Evolutionary conservation across 345 rosid genomes (phyloP).

Genomic region (Citrus maxima): DNA sequence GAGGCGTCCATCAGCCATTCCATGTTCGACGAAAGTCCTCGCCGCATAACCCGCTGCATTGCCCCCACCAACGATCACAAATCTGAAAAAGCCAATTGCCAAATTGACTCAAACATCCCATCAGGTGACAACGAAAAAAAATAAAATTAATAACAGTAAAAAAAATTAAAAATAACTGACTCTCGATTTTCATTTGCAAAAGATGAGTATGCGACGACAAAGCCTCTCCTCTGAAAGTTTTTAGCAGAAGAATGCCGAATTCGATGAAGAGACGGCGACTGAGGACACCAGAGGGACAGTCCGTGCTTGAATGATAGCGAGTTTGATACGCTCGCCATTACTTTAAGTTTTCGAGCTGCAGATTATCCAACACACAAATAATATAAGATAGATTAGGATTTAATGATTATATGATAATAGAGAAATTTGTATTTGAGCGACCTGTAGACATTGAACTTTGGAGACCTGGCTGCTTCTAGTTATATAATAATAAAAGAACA

Average conservation of each 20-base stretch:
- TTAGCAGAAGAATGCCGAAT: conserved; percentile 22
- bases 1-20: conserved; percentile 89
- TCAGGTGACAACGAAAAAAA: neutral
- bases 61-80: conserved; percentile 92
- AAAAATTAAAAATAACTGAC: conserved; percentile 31
- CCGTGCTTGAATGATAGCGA: conserved; percentile 55
- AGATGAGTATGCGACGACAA: conserved; percentile 51
- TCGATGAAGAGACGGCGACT: conserved; percentile 46
- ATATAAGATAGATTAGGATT: conserved; percentile 22
- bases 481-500: neutral
- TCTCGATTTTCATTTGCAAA: conserved; percentile 90
- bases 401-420: conserved; percentile 8
- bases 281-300: conserved; percentile 52
- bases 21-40: conserved; percentile 85
- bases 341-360: conserved; percentile 38
- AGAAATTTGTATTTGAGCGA: conserved; percentile 3
- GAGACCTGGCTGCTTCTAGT: neutral
- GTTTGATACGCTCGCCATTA: conserved; percentile 57
- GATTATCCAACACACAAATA: conserved; percentile 2
- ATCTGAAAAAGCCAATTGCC: conserved; percentile 28
- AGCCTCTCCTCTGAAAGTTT: conserved; percentile 38
- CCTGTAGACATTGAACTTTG: conserved; percentile 44
- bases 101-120: neutral
- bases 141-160: neutral
- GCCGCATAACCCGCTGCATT: conserved; percentile 99